Percentiles rank a stretch among this genome's conserved stretches.
Evolutionary conservation across 78 protist species (phyloP).

Genomic region (Dictyostelium capitatum): DNA sequence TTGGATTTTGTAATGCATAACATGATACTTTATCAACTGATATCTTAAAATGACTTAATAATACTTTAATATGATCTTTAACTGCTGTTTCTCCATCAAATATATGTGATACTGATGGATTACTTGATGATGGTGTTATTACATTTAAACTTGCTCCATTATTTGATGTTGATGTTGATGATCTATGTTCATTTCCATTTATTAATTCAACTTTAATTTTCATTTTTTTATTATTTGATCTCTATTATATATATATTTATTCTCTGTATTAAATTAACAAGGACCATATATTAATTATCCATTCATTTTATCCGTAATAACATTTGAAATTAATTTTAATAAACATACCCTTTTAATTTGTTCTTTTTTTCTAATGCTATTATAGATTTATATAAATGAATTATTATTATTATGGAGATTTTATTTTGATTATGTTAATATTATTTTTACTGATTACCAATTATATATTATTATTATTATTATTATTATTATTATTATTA

Average conservation of each 20-base stretch:
- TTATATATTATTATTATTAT: neutral
- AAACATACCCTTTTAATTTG: neutral
- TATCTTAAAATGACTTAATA: constrained; percentile 56
- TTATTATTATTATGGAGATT: neutral
- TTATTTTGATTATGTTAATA: neutral
- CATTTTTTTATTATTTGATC: constrained; percentile 20
- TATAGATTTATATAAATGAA: too few relatives aligned
- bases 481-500: neutral
- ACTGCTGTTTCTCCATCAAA: constrained; percentile 81
- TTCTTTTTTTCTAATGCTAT: neutral
- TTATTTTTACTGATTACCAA: neutral
- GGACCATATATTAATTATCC: neutral
- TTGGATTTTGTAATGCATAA: constrained; percentile 55
- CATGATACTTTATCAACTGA: constrained; percentile 30
- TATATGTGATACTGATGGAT: constrained; percentile 69
- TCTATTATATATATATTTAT: neutral
- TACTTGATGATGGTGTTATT: too few relatives aligned
- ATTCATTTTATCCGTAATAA: too few relatives aligned
- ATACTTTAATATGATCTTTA: constrained; percentile 73
- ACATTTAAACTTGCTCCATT: neutral
- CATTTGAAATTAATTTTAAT: too few relatives aligned
- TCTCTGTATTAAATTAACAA: neutral
- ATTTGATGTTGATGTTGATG: neutral
- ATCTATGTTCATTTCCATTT: constrained; percentile 78
- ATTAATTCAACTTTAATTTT: constrained; percentile 73